phyloP scores from a whole-genome alignment of 2,329 filamentous ascomycete species.

The Diplodia scrobiculata region DNA sequence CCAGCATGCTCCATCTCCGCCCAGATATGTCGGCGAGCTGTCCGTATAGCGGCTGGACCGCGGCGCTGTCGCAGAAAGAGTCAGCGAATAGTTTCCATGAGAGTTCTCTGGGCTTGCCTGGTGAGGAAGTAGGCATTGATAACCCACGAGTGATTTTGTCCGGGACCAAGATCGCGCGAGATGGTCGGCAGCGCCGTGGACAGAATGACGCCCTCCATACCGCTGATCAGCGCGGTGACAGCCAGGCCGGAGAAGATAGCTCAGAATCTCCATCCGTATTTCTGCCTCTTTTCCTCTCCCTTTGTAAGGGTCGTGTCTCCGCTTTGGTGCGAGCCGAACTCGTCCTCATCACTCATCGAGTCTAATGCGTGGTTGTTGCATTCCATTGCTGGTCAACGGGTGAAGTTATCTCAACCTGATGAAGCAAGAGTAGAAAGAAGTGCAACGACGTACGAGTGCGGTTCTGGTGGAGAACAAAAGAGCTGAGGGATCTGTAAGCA shows the following conservation, averaged over 20 bases:
- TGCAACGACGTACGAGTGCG: not conserved
- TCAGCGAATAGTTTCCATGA: not conserved
- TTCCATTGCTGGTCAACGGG: not conserved
- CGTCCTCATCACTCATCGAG: not conserved
- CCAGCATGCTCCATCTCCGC: constrained; percentile 45
- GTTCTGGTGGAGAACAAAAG: too few species aligned
- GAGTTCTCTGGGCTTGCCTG: not conserved
- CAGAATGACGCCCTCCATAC: constrained; percentile 47
- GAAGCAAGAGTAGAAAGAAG: not conserved
- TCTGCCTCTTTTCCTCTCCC: not conserved
- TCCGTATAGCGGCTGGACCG: constrained; percentile 55
- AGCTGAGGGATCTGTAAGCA: not conserved
- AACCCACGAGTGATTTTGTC: constrained; percentile 44
- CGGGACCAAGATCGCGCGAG: constrained; percentile 38
- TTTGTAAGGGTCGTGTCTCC: not conserved
- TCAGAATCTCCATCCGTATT: constrained; percentile 32
- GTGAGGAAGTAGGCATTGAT: constrained; percentile 41
- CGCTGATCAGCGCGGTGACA: constrained; percentile 39
- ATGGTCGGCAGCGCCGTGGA: constrained; percentile 50
- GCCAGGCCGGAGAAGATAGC: constrained; percentile 38
- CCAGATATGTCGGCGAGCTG: constrained; percentile 58
- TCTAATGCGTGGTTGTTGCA: not conserved
- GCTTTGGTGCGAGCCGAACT: not conserved
- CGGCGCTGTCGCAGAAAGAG: constrained; percentile 35
- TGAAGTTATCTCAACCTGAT: not conserved